These are phyloP conservation scores for Reutealis trisperma DNA, from an alignment of 345 rosid species.

Conservation along the genomic window DNA sequence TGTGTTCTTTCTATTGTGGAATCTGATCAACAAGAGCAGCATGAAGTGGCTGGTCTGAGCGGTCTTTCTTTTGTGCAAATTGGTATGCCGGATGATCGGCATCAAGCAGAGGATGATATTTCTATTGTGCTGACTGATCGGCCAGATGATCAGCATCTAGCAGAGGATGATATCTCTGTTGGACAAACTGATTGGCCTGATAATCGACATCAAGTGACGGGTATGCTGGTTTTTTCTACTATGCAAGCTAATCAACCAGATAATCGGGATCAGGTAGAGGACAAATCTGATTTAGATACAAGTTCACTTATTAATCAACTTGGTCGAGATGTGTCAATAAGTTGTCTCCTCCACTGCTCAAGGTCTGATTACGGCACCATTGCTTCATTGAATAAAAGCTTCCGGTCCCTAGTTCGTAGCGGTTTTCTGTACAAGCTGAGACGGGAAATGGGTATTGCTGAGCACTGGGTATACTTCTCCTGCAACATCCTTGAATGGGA, in stretches of 20 bases:
- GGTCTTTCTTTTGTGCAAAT: slow-evolving; percentile 2
- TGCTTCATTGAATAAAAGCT: slow-evolving; percentile 40
- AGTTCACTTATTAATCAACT: slow-evolving; percentile 54
- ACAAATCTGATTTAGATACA: slow-evolving; percentile 48
- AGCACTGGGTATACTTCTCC: slow-evolving; percentile 83
- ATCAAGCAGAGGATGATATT: not conserved
- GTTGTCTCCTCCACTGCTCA: slow-evolving; percentile 61
- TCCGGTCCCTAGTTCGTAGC: slow-evolving; percentile 30
- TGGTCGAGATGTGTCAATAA: slow-evolving; percentile 62
- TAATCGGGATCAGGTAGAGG: slow-evolving; percentile 18
- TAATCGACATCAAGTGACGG: not conserved
- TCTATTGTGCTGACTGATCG: not conserved
- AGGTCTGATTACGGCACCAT: slow-evolving; percentile 48
- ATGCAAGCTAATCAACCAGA: not conserved
- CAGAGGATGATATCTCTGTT: not conserved
- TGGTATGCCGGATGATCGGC: not conserved
- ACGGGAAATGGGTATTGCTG: slow-evolving; percentile 31
- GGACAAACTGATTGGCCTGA: not conserved
- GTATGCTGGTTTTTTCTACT: not conserved
- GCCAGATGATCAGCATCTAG: not conserved
- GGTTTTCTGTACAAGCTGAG: slow-evolving; percentile 42
- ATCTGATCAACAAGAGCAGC: not conserved
- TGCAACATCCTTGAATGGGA: slow-evolving; percentile 74
- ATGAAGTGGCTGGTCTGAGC: not conserved
- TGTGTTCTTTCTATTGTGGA: not conserved